Evolutionary conservation across 2,329 filamentous ascomycete species (phyloP), one percentile per base, ranked within the genome.

Genomic region (Talaromyces rugulosus): DNA sequence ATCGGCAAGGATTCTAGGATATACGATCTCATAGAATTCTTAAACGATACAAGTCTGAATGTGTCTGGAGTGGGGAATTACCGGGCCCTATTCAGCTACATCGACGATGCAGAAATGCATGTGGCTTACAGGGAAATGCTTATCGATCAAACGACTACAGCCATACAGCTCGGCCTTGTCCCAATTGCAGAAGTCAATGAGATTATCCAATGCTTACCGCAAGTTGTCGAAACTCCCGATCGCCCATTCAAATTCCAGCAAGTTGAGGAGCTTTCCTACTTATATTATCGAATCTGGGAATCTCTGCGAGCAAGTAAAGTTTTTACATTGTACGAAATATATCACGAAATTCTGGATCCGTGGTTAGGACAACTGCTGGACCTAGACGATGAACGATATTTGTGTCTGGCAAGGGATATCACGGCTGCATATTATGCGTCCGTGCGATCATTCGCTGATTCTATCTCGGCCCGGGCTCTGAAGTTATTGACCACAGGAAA

Each of bases 1-100:
- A 3, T 31, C 3, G 52, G 56, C 27, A 30, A 59, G 12, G 28
- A 44, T 14, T 31, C 52, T 33, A 6, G 23, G n/a, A 62, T 77
- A 34, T 51, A 64, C 5, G 70, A 76, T 47, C 63, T 71, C 1
- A 55, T 73, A 27, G 53, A 62, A 8, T 78, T 78, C 54, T 56
- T 78, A 47, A 69, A 72, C 53, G 75, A 78, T 58, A 69, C 72
- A 0, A 70, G 66, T 16, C 56, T 78, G 40, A 78, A 78, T 60
- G 67, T 71, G 7, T 65, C 64, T 8, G 73, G 72, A 6, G 70
- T 76, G 5, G 69, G 71, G 1, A 78, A 78, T 63, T 77, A 75
- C 56, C 55, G 70, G 14, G 62, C 64, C 5, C 65, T 71, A 9
- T 66, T 77, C 16, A 60, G 74, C 28, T 55, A 70, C 58, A 68